These are phyloP conservation scores for Alectoria sarmentosa DNA, from an alignment of 495 filamentous ascomycete species.

Conservation along the genomic window DNA sequence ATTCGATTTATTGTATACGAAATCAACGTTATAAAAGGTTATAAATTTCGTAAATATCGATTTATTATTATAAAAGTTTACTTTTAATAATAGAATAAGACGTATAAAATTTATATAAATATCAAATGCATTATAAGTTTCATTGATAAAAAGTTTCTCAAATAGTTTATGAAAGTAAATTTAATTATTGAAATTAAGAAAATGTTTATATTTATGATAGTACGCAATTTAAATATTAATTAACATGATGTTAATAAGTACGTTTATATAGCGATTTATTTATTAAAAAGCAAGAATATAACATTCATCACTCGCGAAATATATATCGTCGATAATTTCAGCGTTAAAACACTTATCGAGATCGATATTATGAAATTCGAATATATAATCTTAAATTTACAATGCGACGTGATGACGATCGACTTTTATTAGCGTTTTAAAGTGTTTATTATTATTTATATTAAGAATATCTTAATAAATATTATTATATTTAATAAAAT, in stretches of 20 bases:
- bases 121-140: no score
- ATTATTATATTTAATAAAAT: slow-evolving; percentile 10
- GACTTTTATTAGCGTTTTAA: background rate
- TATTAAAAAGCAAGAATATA: slow-evolving; percentile 7
- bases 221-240: background rate
- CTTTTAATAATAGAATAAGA: no score
- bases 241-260: slow-evolving; percentile 7
- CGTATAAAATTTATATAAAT: no score
- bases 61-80: no score
- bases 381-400: background rate
- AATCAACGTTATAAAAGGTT: no score
- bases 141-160: background rate
- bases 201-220: slow-evolving; percentile 12
- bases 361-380: no score
- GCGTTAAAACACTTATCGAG: no score
- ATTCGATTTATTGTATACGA: no score
- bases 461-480: background rate
- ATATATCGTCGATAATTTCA: background rate
- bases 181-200: slow-evolving; percentile 5
- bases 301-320: background rate
- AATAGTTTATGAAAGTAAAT: background rate
- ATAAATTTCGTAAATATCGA: no score
- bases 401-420: background rate
- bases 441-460: background rate
- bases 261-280: background rate